Conservation (phyloP, 2,329 filamentous ascomycete species). For the Lecanicillium sp. region DNA sequence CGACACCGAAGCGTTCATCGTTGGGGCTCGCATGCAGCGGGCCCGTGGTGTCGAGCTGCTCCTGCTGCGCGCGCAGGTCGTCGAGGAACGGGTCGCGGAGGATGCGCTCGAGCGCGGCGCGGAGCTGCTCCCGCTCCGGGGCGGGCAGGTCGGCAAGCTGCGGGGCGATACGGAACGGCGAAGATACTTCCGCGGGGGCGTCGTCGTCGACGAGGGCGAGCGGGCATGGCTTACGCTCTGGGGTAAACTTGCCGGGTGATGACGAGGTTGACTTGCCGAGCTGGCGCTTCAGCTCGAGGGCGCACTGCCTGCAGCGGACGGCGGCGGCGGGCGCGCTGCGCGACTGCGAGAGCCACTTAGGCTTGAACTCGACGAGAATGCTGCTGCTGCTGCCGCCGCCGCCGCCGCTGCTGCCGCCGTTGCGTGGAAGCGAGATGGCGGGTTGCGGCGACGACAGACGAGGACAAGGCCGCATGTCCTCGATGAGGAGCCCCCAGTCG, state of each 20-base stretch:
- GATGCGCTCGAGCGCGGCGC: conserved; percentile 23
- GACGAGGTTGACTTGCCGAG: conserved; percentile 23
- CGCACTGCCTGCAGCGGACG: conserved; percentile 69
- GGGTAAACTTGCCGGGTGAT: conserved; percentile 26
- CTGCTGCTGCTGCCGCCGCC: conserved; percentile 24
- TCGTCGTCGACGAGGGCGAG: conserved; percentile 54
- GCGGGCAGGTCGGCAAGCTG: conserved; percentile 23
- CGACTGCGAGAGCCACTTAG: conserved; percentile 77
- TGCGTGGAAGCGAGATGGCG: no score
- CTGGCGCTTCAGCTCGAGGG: conserved; percentile 38
- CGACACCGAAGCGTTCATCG: conserved; percentile 51
- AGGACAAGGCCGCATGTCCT: conserved; percentile 63
- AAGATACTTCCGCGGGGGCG: conserved; percentile 37
- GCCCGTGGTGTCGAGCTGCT: conserved; percentile 37
- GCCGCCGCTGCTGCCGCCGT: conserved; percentile 19
- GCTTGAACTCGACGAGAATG: conserved; percentile 66
- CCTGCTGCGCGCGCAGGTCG: conserved; percentile 31
- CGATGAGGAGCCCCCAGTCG: conserved; percentile 64
- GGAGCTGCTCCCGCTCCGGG: conserved; percentile 24
- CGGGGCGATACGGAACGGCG: conserved; percentile 35
- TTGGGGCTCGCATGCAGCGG: conserved; percentile 37
- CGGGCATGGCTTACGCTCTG: conserved; percentile 52
- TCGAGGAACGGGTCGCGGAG: conserved; percentile 30
- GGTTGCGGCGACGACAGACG: no score
- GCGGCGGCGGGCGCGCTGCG: conserved; percentile 60